Percentiles rank a stretch among this genome's conserved stretches.
Evolutionary conservation across 352 stramenopile genomes (phyloP).

Genomic region (Lagenidium giganteum): DNA sequence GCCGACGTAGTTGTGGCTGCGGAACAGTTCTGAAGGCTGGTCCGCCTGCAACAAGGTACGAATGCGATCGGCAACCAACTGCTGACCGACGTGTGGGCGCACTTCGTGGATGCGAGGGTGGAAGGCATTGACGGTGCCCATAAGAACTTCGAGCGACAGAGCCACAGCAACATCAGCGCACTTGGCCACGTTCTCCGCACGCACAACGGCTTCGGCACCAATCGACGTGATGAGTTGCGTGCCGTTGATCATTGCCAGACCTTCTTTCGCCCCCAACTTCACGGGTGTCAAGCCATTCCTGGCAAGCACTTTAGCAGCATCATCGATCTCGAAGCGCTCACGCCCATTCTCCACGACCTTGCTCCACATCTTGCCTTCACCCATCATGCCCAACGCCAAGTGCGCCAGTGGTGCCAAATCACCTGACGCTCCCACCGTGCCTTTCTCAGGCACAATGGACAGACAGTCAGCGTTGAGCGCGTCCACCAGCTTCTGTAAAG

Average conservation of each 20-base stretch:
- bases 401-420: conserved; percentile 77
- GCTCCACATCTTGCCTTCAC: conserved; percentile 72
- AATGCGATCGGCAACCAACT: conserved; percentile 55
- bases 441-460: conserved; percentile 65
- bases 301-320: conserved; percentile 45
- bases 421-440: conserved; percentile 75
- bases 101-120: conserved; percentile 74
- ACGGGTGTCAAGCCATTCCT: conserved; percentile 52
- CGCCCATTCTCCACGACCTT: conserved; percentile 25
- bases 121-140: conserved; percentile 75
- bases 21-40: conserved; percentile 56
- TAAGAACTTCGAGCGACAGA: conserved; percentile 72
- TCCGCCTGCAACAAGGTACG: conserved; percentile 55
- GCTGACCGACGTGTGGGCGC: conserved; percentile 61
- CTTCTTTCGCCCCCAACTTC: conserved; percentile 72
- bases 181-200: conserved; percentile 53
- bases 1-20: conserved; percentile 71
- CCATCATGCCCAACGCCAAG: conserved; percentile 76
- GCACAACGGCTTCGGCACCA: conserved; percentile 60
- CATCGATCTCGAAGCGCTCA: conserved; percentile 26
- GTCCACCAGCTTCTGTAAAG: conserved; percentile 54
- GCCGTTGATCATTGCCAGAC: conserved; percentile 83
- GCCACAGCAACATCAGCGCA: conserved; percentile 60
- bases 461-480: conserved; percentile 76
- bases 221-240: conserved; percentile 83